Evolutionary conservation across 495 filamentous ascomycete species (phyloP).

Genomic region (Hypoxylon crocopeplum): DNA sequence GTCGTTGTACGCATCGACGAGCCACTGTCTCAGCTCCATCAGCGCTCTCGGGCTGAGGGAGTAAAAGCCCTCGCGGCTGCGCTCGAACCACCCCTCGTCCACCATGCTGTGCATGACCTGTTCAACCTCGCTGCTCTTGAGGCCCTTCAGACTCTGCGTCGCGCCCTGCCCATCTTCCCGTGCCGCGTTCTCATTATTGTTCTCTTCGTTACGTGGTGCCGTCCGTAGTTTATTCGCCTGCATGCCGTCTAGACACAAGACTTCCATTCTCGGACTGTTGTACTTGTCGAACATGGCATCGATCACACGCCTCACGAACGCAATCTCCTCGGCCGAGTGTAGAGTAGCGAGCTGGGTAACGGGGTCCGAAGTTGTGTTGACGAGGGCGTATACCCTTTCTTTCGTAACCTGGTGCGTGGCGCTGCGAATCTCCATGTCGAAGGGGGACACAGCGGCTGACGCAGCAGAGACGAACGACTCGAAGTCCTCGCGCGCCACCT

Average conservation of each 20-base stretch:
- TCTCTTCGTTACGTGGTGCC: conserved; percentile 49
- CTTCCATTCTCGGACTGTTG: conserved; percentile 76
- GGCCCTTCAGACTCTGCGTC: no score
- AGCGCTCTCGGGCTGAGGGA: conserved; percentile 76
- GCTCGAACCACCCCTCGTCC: conserved; percentile 85
- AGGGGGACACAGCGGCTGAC: conserved; percentile 73
- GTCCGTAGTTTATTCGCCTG: conserved; percentile 73
- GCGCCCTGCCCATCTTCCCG: no score
- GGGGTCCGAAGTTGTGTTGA: conserved; percentile 87
- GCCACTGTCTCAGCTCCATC: conserved; percentile 83
- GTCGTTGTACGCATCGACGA: conserved; percentile 86
- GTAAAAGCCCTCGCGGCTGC: conserved; percentile 71
- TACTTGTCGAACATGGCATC: conserved; percentile 91
- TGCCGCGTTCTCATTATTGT: conserved; percentile 47
- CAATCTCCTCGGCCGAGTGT: conserved; percentile 82
- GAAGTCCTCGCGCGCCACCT: conserved; percentile 74
- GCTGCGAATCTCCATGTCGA: conserved; percentile 87
- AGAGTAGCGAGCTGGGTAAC: conserved; percentile 87
- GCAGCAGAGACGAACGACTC: conserved; percentile 70
- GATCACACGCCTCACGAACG: conserved; percentile 85
- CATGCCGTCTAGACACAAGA: conserved; percentile 78
- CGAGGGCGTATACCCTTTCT: conserved; percentile 71
- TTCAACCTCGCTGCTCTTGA: conserved; percentile 81
- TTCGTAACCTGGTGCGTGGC: conserved; percentile 65
- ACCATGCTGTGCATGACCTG: conserved; percentile 71